Evolutionary conservation across 225 moss, liverwort and hornwort species (phyloP).

Genomic region (Physcomitrellopsis africana): DNA sequence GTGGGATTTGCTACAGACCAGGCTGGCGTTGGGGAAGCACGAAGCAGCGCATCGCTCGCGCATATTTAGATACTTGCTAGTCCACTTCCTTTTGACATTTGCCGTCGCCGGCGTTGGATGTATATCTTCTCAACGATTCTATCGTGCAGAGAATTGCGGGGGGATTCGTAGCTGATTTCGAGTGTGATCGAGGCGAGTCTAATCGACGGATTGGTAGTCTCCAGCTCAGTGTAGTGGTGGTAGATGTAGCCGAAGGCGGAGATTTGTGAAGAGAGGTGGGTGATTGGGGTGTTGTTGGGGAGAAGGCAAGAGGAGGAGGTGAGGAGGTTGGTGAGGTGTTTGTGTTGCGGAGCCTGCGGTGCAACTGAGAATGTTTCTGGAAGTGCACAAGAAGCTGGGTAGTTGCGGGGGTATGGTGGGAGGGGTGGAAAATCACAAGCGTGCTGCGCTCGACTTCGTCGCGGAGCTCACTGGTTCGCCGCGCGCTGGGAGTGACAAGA

Average conservation of each 20-base stretch:
- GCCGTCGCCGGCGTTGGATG: too few species aligned
- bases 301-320: background rate
- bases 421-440: conserved; percentile 28
- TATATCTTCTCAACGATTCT: too few species aligned
- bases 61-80: conserved; percentile 34
- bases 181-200: background rate
- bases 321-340: background rate
- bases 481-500: conserved; percentile 22
- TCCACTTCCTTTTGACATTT: background rate
- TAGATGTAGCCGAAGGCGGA: background rate
- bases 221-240: background rate
- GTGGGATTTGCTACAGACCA: background rate
- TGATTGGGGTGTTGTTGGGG: background rate
- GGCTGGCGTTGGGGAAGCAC: background rate
- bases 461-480: conserved; percentile 50
- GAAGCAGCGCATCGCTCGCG: conserved; percentile 43
- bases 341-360: conserved; percentile 20
- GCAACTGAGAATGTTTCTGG: conserved; percentile 34
- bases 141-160: too few species aligned
- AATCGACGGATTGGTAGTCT: background rate
- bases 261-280: background rate
- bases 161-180: too few species aligned
- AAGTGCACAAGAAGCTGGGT: background rate
- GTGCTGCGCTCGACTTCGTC: conserved; percentile 45
- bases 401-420: conserved; percentile 31